A percentile compares a stretch with the other conserved stretches of the same genome.
phyloP scores from a whole-genome alignment of 768 basidiomycete species.

The Hebeloma cylindrosporum region DNA sequence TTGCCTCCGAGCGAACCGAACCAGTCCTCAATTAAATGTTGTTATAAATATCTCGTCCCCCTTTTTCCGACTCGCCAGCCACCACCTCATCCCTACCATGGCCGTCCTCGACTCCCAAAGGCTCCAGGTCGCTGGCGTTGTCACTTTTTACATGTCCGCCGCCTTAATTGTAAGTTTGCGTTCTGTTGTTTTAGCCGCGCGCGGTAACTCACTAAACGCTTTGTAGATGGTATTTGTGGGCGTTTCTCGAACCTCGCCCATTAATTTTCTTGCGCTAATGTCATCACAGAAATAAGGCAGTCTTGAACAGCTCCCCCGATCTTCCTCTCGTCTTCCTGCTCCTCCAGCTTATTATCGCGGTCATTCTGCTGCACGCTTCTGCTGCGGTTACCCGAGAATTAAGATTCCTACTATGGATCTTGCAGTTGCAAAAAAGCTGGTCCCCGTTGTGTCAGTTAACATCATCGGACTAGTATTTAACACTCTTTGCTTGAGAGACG shows the following conservation, averaged over 20 bases:
- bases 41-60: too few species aligned
- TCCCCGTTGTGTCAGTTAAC: constrained; percentile 66
- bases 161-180: constrained; percentile 64
- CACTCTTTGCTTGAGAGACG: constrained; percentile 72
- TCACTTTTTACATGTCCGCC: constrained; percentile 75
- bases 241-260: constrained; percentile 11
- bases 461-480: constrained; percentile 79
- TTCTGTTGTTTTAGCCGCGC: too few species aligned
- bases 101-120: constrained; percentile 33
- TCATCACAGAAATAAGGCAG: constrained; percentile 66
- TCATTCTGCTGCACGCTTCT: constrained; percentile 58
- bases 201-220: constrained; percentile 3
- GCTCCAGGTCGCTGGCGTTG: constrained; percentile 65
- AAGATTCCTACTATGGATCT: constrained; percentile 59
- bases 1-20: too few species aligned
- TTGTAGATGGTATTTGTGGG: constrained; percentile 55
- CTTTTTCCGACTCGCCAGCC: background rate
- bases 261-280: background rate
- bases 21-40: too few species aligned
- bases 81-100: constrained; percentile 24
- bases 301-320: constrained; percentile 64
- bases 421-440: constrained; percentile 53
- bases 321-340: constrained; percentile 69
- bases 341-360: constrained; percentile 67
- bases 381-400: constrained; percentile 48